Percentiles rank a stretch among this genome's conserved stretches.
phyloP scores from a whole-genome alignment of 2,329 filamentous ascomycete species.

The Sporothrix inflata region DNA sequence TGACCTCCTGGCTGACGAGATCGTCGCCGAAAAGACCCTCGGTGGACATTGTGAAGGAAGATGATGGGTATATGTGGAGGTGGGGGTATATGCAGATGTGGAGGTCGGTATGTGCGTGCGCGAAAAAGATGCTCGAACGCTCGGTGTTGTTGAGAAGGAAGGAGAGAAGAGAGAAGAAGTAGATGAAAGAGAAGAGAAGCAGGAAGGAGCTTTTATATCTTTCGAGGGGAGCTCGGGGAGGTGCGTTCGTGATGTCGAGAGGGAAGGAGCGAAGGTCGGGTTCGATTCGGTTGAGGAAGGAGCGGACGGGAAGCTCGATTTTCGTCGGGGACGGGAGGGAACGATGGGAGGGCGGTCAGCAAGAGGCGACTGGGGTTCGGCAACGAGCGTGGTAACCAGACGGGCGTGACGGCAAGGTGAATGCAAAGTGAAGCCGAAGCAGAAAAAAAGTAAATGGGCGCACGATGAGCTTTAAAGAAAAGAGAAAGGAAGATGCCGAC shows the following conservation, averaged over 20 bases:
- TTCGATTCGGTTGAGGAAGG: background rate
- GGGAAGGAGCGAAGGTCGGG: background rate
- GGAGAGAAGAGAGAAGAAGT: background rate
- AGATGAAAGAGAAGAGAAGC: no score
- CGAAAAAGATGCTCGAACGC: background rate
- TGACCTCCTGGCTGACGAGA: slow-evolving; percentile 77
- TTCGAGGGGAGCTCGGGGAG: background rate
- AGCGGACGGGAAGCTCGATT: background rate
- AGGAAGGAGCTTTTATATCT: background rate
- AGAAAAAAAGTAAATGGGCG: background rate
- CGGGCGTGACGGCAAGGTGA: background rate
- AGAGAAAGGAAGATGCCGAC: background rate
- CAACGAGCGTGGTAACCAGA: slow-evolving; percentile 9
- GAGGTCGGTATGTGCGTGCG: background rate
- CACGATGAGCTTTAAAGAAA: background rate
- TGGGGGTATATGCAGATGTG: background rate
- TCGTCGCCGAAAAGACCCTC: slow-evolving; percentile 74
- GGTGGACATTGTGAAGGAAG: slow-evolving; percentile 41
- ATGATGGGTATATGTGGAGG: background rate
- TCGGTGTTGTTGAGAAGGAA: background rate
- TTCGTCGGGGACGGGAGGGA: background rate
- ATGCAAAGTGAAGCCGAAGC: background rate
- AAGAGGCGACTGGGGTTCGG: background rate
- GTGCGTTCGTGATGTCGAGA: background rate
- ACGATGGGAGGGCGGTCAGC: background rate